Evolutionary conservation across 106 monocot species (phyloP).

Genomic region (Platanthera zijinensis): DNA sequence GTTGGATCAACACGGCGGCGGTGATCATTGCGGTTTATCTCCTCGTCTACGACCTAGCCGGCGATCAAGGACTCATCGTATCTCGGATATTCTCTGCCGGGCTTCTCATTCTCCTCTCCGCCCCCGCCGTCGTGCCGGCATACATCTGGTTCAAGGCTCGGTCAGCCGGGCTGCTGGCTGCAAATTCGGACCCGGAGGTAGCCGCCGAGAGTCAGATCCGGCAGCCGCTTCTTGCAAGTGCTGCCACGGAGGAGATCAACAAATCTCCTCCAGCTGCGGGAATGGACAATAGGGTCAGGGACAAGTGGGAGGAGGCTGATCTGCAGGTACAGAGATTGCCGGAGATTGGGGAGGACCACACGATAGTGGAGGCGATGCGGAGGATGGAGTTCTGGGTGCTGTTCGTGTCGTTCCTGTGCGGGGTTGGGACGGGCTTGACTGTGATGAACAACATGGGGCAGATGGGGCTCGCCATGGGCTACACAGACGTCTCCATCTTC

Average conservation of each 20-base stretch:
- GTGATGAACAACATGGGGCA: slow-evolving; percentile 87
- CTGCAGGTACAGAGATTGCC: background rate
- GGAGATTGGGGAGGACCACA: slow-evolving; percentile 81
- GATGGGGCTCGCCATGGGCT: slow-evolving; percentile 52
- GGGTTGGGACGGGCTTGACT: slow-evolving; percentile 83
- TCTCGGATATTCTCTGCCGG: slow-evolving; percentile 40
- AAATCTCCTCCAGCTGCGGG: background rate
- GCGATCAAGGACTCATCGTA: slow-evolving; percentile 20
- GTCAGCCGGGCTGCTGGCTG: background rate
- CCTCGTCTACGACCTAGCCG: slow-evolving; percentile 57
- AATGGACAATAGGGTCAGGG: background rate
- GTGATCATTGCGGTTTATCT: slow-evolving; percentile 73
- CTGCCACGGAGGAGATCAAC: background rate
- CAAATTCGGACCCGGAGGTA: background rate
- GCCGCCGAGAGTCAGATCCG: slow-evolving; percentile 3
- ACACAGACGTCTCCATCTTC: slow-evolving; percentile 63
- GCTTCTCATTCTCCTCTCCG: slow-evolving; percentile 50
- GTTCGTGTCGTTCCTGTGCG: slow-evolving; percentile 82
- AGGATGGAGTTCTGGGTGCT: slow-evolving; percentile 80
- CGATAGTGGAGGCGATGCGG: slow-evolving; percentile 42
- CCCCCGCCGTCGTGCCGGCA: slow-evolving; percentile 49
- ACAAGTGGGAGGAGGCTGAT: background rate
- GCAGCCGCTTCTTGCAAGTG: slow-evolving; percentile 12
- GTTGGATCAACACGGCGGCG: slow-evolving; percentile 52
- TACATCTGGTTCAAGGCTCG: slow-evolving; percentile 21